A percentile compares a stretch with the other conserved stretches of the same genome.
Conservation (phyloP, 768 basidiomycete species). For the Boletus subcaerulescens region DNA sequence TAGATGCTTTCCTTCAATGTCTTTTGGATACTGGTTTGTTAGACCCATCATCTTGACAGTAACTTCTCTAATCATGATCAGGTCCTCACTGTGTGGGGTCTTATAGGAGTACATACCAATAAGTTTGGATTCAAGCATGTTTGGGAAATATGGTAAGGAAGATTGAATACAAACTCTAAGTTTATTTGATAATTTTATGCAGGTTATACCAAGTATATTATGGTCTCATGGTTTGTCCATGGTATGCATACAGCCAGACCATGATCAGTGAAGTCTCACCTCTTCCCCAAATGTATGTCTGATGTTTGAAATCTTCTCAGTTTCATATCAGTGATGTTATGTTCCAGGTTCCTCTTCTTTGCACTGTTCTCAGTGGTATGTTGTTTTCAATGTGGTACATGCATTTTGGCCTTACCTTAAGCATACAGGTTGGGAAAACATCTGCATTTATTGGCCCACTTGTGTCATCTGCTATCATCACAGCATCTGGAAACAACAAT, state of each 20-base stretch:
- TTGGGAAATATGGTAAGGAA: slow-evolving; percentile 69
- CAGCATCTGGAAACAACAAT: slow-evolving; percentile 61
- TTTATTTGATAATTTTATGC: background rate
- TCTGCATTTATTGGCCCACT: slow-evolving; percentile 76
- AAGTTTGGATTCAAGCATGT: slow-evolving; percentile 80
- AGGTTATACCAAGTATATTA: slow-evolving; percentile 72
- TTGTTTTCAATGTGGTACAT: slow-evolving; percentile 5
- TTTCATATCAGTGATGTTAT: background rate
- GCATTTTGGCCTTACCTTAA: background rate
- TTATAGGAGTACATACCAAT: slow-evolving; percentile 71
- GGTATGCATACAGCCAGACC: slow-evolving; percentile 80
- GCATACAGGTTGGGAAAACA: slow-evolving; percentile 62
- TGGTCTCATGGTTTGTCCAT: slow-evolving; percentile 72
- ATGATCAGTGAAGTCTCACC: slow-evolving; percentile 82
- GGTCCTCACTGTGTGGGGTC: slow-evolving; percentile 70
- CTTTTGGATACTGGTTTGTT: slow-evolving; percentile 63
- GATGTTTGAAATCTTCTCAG: background rate
- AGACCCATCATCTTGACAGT: background rate
- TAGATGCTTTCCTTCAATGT: slow-evolving; percentile 74
- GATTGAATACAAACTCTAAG: background rate
- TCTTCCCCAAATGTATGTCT: slow-evolving; percentile 62
- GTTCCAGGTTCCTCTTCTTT: slow-evolving; percentile 63
- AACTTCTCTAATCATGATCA: slow-evolving; percentile 19
- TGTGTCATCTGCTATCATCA: slow-evolving; percentile 72
- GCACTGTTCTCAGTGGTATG: slow-evolving; percentile 67